Evolutionary conservation across 495 filamentous ascomycete genomes (phyloP), one percentile per base, ranked within the genome.

Genomic region (Cercophora newfieldiana): DNA sequence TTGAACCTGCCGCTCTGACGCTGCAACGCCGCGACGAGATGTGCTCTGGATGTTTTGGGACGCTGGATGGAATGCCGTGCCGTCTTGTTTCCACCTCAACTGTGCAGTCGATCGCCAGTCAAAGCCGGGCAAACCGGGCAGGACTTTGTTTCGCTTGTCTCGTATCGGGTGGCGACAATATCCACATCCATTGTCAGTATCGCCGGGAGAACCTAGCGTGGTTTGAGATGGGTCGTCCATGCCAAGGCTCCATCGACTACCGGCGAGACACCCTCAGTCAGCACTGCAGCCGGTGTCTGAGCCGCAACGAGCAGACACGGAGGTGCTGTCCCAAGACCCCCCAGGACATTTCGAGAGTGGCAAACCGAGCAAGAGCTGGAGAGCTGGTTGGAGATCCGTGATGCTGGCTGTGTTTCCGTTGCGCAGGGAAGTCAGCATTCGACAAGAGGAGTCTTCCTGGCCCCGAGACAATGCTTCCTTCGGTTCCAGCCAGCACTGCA

Each of bases 121-220:
- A 14, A n/a, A 16, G 37, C 18, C 37, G 10, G 37, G 4, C 37
- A 44, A 44, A 44, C 37, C 37, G 37, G 37, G 37, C 37, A 14
- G 30, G 30, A 14, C 12, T 16, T 2, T 44, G 37, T 44, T 44
- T 44, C 37, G 37, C 51, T 49, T 56, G 54, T 51, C 63, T 65
- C 63, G 55, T 65, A 59, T 65, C 54, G 30, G 47, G 26, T 18
- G 37, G 59, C 33, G 24, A 24, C 24, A 16, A 44, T 44, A 44
- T 44, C 37, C 37, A 44, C 37, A 44, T 44, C 18, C 37, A 14
- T 14, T 44, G 37, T 44, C 37, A 44, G 37, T 44, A 44, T 44
- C 10, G 37, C 37, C 37, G 37, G 37, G 37, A 44, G 4, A 44
- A 44, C 37, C 37, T 44, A 44, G 37, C 37, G 37, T 8, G 5